These are phyloP conservation scores for Sclerotinia subarctica DNA, from an alignment of 2,329 filamentous ascomycete genomes.

Conservation along the genomic window DNA sequence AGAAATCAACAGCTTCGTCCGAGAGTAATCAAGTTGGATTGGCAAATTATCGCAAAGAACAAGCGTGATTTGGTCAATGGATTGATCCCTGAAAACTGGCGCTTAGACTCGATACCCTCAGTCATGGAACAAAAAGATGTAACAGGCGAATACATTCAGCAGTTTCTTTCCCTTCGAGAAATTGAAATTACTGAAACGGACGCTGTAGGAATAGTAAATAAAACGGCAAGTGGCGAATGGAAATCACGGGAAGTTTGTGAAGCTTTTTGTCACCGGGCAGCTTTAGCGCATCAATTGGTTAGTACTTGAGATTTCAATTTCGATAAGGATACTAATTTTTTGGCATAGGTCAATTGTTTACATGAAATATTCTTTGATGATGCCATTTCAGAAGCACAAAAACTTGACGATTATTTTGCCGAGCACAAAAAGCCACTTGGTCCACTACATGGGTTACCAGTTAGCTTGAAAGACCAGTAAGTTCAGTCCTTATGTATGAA, in stretches of 20 bases:
- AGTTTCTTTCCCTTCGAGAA: slow-evolving; percentile 52
- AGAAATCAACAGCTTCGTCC: not conserved
- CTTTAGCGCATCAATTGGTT: slow-evolving; percentile 54
- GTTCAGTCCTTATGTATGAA: not conserved
- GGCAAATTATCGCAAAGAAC: slow-evolving; percentile 48
- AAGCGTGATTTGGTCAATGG: slow-evolving; percentile 54
- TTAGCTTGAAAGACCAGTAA: slow-evolving; percentile 42
- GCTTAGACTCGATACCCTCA: slow-evolving; percentile 41
- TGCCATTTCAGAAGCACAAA: slow-evolving; percentile 49
- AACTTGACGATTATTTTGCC: slow-evolving; percentile 50
- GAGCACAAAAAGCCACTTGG: slow-evolving; percentile 40
- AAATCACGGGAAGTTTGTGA: slow-evolving; percentile 52
- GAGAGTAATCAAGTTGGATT: slow-evolving; percentile 37
- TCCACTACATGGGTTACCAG: slow-evolving; percentile 43
- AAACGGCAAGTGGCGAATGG: slow-evolving; percentile 54
- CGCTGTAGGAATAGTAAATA: slow-evolving; percentile 53
- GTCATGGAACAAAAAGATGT: slow-evolving; percentile 52
- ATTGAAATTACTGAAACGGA: slow-evolving; percentile 60
- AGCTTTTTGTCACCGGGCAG: slow-evolving; percentile 54
- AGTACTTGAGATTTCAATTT: slow-evolving; percentile 46
- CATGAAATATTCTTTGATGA: slow-evolving; percentile 55
- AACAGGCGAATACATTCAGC: slow-evolving; percentile 53
- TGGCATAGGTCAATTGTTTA: slow-evolving; percentile 53
- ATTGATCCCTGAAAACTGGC: slow-evolving; percentile 57
- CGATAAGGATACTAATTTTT: slow-evolving; percentile 42